Conservation (phyloP, 2,329 filamentous ascomycete genomes). For the Aureobasidium pullulans region DNA sequence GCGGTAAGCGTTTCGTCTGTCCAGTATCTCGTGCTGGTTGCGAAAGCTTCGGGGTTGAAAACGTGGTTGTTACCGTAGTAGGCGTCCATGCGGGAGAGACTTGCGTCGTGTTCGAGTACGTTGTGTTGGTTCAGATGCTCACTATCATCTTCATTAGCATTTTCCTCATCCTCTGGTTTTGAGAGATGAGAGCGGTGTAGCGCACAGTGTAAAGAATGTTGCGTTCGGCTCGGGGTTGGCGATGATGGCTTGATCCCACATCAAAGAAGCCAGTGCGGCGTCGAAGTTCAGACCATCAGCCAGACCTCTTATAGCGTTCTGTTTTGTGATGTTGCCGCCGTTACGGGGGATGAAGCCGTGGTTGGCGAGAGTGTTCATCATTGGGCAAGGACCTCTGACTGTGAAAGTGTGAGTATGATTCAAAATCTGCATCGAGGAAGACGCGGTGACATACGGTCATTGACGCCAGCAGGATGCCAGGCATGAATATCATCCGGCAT, state of each 20-base stretch:
- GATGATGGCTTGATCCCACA: conserved; percentile 3
- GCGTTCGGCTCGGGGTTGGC: background rate
- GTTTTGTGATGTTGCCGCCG: conserved; percentile 14
- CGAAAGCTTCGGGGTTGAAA: background rate
- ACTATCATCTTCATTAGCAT: background rate
- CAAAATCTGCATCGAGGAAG: background rate
- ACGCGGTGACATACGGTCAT: background rate
- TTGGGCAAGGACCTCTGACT: conserved; percentile 19
- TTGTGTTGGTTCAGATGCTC: background rate
- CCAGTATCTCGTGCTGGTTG: background rate
- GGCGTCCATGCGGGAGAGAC: background rate
- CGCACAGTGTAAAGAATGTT: background rate
- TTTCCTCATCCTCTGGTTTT: background rate
- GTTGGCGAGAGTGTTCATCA: conserved; percentile 22
- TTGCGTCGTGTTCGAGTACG: background rate
- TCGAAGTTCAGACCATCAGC: background rate
- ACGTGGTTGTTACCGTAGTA: background rate
- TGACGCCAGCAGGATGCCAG: background rate
- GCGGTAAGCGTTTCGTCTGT: background rate
- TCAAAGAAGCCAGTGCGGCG: background rate
- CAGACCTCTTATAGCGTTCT: background rate
- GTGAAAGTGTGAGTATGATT: background rate
- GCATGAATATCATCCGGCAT: background rate
- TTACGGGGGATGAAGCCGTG: conserved; percentile 21
- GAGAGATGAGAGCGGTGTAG: too few species aligned